Percentiles rank a stretch among this genome's conserved stretches.
Conservation (phyloP, 139 green algal genomes). For the Coccomyxa sp. region DNA sequence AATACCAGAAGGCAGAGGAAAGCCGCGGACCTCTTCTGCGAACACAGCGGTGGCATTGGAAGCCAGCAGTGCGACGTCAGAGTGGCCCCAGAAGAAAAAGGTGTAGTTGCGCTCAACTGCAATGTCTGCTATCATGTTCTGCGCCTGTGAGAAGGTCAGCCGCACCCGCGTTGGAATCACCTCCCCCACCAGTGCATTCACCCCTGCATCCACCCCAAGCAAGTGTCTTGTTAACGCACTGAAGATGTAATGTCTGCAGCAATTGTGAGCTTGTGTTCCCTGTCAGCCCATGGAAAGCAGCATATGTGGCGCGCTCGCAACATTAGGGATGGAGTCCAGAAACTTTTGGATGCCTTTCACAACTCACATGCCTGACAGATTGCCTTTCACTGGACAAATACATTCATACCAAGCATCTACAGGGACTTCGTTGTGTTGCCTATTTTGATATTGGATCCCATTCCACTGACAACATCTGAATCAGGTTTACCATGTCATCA, state of each 20-base stretch:
- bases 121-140: background rate
- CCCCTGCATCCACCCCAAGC: background rate
- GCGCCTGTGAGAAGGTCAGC: conserved; percentile 1
- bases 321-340: too few species aligned
- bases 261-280: background rate
- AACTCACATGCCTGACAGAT: too few species aligned
- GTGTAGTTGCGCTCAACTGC: background rate
- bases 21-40: background rate
- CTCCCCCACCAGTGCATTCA: background rate
- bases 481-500: too few species aligned
- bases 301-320: too few species aligned
- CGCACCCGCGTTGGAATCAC: background rate
- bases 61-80: background rate
- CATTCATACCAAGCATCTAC: too few species aligned
- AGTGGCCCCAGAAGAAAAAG: conserved; percentile 5
- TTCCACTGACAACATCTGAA: too few species aligned
- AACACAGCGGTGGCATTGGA: background rate
- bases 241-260: background rate
- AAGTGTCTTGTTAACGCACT: background rate
- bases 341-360: too few species aligned
- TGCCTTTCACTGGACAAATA: too few species aligned
- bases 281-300: too few species aligned
- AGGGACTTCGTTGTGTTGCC: too few species aligned
- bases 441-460: too few species aligned
- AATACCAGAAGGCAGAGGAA: too few species aligned